Evolutionary conservation across 2,329 filamentous ascomycete species (phyloP).

Genomic region (Diaporthe citriasiana): DNA sequence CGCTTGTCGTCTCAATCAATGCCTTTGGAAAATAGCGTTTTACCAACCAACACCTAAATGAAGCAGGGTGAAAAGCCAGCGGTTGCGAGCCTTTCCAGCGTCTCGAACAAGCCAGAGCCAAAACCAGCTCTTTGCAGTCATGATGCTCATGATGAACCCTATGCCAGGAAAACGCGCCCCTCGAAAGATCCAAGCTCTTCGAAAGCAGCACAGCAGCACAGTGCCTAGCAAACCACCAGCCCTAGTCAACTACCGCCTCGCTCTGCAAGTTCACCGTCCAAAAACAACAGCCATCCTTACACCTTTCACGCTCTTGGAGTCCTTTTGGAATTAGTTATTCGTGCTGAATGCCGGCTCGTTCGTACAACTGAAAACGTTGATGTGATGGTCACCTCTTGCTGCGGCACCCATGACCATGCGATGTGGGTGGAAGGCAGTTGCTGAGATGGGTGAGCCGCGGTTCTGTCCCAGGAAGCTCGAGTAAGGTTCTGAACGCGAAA

Average conservation of each 20-base stretch:
- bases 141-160: constrained; percentile 26
- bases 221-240: not conserved
- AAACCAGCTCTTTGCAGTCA: constrained; percentile 21
- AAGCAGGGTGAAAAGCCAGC: not conserved
- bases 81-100: constrained; percentile 6
- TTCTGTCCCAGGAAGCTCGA: constrained; percentile 88
- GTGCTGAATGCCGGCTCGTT: constrained; percentile 53
- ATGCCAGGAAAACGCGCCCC: constrained; percentile 19
- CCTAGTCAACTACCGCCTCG: not conserved
- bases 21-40: constrained; percentile 23
- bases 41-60: constrained; percentile 27
- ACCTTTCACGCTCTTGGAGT: constrained; percentile 8
- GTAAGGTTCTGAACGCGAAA: constrained; percentile 90
- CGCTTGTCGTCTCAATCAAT: constrained; percentile 26
- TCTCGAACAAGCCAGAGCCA: constrained; percentile 20
- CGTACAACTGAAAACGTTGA: constrained; percentile 87
- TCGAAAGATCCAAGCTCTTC: constrained; percentile 5
- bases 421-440: constrained; percentile 96
- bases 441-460: constrained; percentile 84
- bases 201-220: not conserved
- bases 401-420: constrained; percentile 91
- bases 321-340: constrained; percentile 25
- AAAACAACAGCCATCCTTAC: constrained; percentile 4
- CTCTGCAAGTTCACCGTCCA: constrained; percentile 24
- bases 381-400: constrained; percentile 87